Evolutionary conservation across 2,329 filamentous ascomycete species (phyloP), one percentile per base, ranked within the genome.

Genomic region (Spiromastix sp.): DNA sequence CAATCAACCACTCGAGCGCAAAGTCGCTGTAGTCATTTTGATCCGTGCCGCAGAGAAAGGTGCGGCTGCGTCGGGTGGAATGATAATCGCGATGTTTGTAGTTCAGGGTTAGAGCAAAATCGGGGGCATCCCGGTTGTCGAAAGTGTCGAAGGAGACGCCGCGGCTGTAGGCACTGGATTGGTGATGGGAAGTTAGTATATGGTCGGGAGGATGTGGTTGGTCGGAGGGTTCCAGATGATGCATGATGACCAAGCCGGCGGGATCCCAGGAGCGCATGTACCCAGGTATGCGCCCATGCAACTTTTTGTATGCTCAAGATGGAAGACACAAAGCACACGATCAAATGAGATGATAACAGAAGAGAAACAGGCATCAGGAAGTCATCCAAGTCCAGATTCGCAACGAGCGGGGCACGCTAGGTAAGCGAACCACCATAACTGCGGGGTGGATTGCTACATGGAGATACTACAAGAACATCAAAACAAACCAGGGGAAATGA

Each of bases 1-100:
- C 85, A 25, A 95, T 74, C 33, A 94, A 70, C 86, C 86, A 95
- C 58, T 93, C 84, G 12, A 95, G 68, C 11, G 87, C 87, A 59
- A 89, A 91, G 43, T 93, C 84, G 5, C 85, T 93, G 59, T 94
- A 94, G 39, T 85, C 75, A 48, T 94, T 86, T 50, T 89, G 83
- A 59, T 94, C 87, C 12, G 87, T 82, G 13, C 87, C 87, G 44
- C 87, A 89, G 54, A 95, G 77, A 50, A 94, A 93, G 6, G 85
- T 93, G 35, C 87, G 77, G 36, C 84, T 91, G 40, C 84, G 74
- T 41, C 85, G 79, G 27, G 78, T 79, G 44, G 79, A 79, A 47
- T 84, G 78, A 59, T 91, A 94, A 45, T 87, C 85, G 47, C 81
- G 81, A 58, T 95, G 87, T 52, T 85, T 84, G 47, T 82, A 76